Conservation (phyloP, 139 green algal species). For the Chlorella sp. region DNA sequence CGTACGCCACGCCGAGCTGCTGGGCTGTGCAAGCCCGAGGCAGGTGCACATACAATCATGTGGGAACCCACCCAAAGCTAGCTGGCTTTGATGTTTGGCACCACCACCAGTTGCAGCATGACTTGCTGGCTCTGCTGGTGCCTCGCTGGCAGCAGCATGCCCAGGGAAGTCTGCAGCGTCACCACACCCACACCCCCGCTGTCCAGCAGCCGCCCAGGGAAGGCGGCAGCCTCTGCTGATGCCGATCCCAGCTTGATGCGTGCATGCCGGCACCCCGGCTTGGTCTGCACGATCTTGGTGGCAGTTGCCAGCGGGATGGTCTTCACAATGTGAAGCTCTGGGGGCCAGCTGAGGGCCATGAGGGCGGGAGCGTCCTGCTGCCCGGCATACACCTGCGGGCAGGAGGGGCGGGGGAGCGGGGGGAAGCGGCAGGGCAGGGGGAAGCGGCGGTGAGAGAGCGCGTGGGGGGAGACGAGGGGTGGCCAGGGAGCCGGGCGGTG, state of each 20-base stretch:
- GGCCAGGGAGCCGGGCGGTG: neutral
- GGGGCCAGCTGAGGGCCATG: neutral
- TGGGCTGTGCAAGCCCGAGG: too few species aligned
- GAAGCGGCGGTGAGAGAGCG: neutral
- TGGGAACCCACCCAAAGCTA: too few species aligned
- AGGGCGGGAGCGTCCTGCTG: neutral
- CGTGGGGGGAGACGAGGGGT: neutral
- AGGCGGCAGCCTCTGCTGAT: neutral
- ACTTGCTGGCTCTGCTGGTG: neutral
- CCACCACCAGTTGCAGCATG: neutral
- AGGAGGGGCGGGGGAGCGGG: neutral
- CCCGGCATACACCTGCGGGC: neutral
- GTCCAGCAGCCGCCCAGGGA: neutral
- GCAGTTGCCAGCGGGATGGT: neutral
- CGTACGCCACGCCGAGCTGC: too few species aligned
- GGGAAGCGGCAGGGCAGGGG: neutral
- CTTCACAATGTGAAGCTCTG: constrained; percentile 24
- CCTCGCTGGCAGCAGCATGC: constrained; percentile 5
- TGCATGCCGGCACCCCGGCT: neutral
- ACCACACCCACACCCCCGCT: neutral
- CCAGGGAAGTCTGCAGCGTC: neutral
- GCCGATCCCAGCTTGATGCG: neutral
- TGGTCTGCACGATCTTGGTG: neutral
- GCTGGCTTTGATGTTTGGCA: neutral
- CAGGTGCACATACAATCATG: too few species aligned